Base-by-base conservation (phyloP, 495 filamentous ascomycete species). In the Sphaerosporella brunnea region DNA sequence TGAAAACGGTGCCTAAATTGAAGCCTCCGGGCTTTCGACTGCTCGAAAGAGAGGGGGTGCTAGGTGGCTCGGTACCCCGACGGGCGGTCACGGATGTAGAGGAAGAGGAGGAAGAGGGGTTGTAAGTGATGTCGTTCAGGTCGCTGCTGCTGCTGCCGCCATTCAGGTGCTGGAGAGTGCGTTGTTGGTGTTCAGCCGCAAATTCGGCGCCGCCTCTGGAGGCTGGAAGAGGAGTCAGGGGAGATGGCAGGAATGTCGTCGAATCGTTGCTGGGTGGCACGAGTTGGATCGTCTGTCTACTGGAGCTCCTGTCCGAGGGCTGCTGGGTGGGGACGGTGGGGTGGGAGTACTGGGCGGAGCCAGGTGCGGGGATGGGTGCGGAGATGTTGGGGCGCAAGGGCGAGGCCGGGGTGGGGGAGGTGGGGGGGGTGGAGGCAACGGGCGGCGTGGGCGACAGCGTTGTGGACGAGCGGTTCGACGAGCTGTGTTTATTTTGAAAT, bases 151-250 rank as follows among this genome's bases (percentile, higher is more conserved):
- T 28, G 21, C 39, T 21, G 3, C 39, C 43, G 28, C 28, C 25
- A 19, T 46, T 32, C 8, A 7, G 11, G 28, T 15, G 43, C 9
- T 46, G 43, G 7, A 20, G 28, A 20, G 13, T 8, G 7, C 13
- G 30, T 10, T 20, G 25, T 34, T 46, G 43, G 39, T 28, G 10
- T 35, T 46, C 43, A 46, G 43, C 43, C 43, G 43, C 43, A 46
- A 34, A 34, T 1, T 36, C 43, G 9, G 26, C n/a, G n/a, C n/a
- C n/a, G n/a, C n/a, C 26, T 26, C 40, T 43, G 10, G 40, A 24
- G 13, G 1, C 21, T 26, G 40, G 40, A 24, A 23, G 26, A 10
- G 40, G 37, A 10, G 37, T 40, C 18, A 40, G 21, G 15, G 37
- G 37, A 13, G 37, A 40, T 20, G 37, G 37, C 20, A 24, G 13